Conservation (phyloP, 78 protist species). For the Dictyostelium brefeldianum region DNA sequence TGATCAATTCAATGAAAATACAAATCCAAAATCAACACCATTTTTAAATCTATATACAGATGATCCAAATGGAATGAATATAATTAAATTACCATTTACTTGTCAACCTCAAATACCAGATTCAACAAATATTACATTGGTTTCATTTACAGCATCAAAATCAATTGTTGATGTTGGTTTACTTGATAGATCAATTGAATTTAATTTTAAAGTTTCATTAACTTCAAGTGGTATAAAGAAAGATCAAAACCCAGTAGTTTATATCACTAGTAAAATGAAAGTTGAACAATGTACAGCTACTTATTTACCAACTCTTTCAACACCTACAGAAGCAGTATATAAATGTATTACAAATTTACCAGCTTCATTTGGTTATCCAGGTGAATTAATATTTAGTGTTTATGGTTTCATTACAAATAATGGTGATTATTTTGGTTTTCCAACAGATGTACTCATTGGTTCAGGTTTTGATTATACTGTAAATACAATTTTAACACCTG, state of each 20-base stretch:
- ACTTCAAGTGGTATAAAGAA: not conserved
- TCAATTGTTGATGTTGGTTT: not conserved
- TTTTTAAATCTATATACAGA: not conserved
- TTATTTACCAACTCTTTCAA: not conserved
- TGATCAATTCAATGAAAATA: not conserved
- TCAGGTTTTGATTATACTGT: not conserved
- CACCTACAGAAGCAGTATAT: not conserved
- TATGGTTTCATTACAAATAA: not conserved
- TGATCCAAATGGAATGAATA: not conserved
- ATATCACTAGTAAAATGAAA: not conserved
- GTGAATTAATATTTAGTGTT: not conserved
- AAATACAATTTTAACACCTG: not conserved
- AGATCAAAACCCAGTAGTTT: not conserved
- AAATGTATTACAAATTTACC: not conserved
- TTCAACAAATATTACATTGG: not conserved
- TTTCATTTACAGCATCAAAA: not conserved
- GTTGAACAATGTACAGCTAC: not conserved
- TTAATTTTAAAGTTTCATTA: not conserved
- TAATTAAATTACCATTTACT: not conserved
- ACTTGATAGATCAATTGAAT: not conserved
- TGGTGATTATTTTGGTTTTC: not conserved
- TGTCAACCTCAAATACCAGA: not conserved
- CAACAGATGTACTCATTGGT: not conserved
- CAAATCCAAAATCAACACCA: not conserved
- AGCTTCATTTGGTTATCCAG: conserved; percentile 1